Base-by-base conservation (phyloP, 2,329 filamentous ascomycete species). In the Endocalyx cinctus region DNA sequence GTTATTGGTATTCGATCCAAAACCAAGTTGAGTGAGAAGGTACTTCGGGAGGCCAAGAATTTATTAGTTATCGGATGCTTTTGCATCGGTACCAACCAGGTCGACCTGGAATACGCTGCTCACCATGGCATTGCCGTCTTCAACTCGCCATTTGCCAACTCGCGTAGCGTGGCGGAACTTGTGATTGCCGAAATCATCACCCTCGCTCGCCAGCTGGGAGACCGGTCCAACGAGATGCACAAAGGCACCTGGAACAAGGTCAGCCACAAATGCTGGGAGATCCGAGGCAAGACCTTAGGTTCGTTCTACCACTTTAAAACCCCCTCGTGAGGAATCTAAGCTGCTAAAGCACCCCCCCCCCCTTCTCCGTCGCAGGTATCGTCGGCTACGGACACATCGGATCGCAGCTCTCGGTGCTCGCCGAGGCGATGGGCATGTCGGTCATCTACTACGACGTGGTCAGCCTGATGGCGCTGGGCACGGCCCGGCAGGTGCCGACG, bases 131-230 rank as follows among this genome's bases (percentile, higher is more conserved):
- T 97, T 58, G 88, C 89, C 22, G 92, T 98, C 45, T 98, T 98
- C 79, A 98, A 98, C 68, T 97, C 92, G 28, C 92, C 92, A 2
- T 98, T 98, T 66, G 89, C 86, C 66, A 98, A 98, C 67, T 97
- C 90, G 7, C 84, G 92, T 59, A 94, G 87, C 58, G 92, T 98
- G 32, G 92, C 92, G 36, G 92, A 98, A 69, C 72, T 97, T 36
- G 88, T 97, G 50, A 96, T 98, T 58, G 84, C 73, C 34, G 90
- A 96, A 64, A 89, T 98, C 55, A 96, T 98, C 54, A 70, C 74
- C 25, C 80, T 98, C 34, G 92, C 92, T 15, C 83, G 92, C 39
- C 92, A 98, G 64, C 73, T 98, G 20, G 83, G 87, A 42, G 92
- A 98, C 63, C 86, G 92, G 49, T 95, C 87, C 42, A 87, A 78